Percentiles rank a stretch among this genome's conserved stretches.
These are phyloP conservation scores for Pseudognaphalium luteoalbum DNA, from an alignment of 129 eudicot genomes.

Conservation along the genomic window DNA sequence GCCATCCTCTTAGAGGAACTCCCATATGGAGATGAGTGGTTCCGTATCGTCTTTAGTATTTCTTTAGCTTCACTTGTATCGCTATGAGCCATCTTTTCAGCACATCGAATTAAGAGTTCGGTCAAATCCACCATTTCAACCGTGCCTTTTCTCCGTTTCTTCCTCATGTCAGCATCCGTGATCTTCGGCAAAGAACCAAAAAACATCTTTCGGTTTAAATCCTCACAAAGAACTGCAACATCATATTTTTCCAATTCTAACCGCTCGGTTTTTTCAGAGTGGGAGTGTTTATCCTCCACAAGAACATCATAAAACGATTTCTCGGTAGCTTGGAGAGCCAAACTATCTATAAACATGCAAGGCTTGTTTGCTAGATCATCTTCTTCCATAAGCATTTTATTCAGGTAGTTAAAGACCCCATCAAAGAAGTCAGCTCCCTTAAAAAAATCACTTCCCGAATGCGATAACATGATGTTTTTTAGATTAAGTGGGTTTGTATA, in stretches of 20 bases:
- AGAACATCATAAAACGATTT: slow-evolving; percentile 26
- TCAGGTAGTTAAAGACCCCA: slow-evolving; percentile 46
- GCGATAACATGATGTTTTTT: background rate
- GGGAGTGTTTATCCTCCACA: background rate
- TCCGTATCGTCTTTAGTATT: slow-evolving; percentile 30
- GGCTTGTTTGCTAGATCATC: slow-evolving; percentile 50
- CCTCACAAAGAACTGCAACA: slow-evolving; percentile 29
- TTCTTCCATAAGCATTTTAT: slow-evolving; percentile 60
- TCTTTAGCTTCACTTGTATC: slow-evolving; percentile 3
- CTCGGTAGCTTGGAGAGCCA: slow-evolving; percentile 38
- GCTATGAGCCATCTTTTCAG: slow-evolving; percentile 30
- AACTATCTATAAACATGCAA: slow-evolving; percentile 42
- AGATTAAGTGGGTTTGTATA: background rate
- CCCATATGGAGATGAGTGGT: slow-evolving; percentile 46
- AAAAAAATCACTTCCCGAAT: background rate
- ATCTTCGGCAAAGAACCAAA: background rate
- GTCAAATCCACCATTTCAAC: slow-evolving; percentile 35
- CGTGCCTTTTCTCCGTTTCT: slow-evolving; percentile 15
- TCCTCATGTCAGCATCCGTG: background rate
- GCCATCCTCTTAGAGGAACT: slow-evolving; percentile 35
- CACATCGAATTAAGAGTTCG: slow-evolving; percentile 37
- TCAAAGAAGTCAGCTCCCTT: slow-evolving; percentile 36
- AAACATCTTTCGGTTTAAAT: slow-evolving; percentile 5
- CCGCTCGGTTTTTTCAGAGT: slow-evolving; percentile 1
- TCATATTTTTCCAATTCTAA: slow-evolving; percentile 23